Conservation (phyloP, 2,329 filamentous ascomycete genomes). For the Fusarium irregulare region DNA sequence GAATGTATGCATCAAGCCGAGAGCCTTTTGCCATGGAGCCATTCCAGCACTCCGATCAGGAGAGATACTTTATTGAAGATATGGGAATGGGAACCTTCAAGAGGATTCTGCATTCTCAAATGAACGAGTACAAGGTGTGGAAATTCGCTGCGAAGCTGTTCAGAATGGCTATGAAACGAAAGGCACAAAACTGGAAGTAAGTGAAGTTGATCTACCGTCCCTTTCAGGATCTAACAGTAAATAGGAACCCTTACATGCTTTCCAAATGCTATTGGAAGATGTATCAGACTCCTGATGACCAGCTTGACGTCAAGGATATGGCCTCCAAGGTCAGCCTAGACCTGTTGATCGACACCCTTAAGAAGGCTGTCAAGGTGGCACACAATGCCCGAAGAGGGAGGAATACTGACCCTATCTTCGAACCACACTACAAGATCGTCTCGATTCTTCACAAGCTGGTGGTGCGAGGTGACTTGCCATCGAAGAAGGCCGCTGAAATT, state of each 20-base stretch:
- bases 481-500: conserved; percentile 63
- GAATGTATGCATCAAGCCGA: conserved; percentile 70
- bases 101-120: conserved; percentile 64
- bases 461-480: conserved; percentile 59
- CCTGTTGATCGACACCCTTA: conserved; percentile 61
- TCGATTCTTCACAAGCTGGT: conserved; percentile 86
- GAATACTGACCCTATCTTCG: conserved; percentile 80
- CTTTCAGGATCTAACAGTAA: conserved; percentile 41
- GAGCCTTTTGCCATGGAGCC: conserved; percentile 73
- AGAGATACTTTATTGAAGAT: conserved; percentile 66
- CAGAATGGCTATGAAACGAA: conserved; percentile 64
- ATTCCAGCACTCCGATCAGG: conserved; percentile 66
- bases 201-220: conserved; percentile 36
- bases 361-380: conserved; percentile 63
- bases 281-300: conserved; percentile 62
- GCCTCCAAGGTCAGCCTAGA: conserved; percentile 49
- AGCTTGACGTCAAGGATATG: conserved; percentile 58
- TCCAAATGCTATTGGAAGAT: conserved; percentile 74
- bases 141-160: conserved; percentile 69
- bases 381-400: conserved; percentile 65
- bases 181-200: conserved; percentile 68
- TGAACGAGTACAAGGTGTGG: conserved; percentile 71
- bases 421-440: conserved; percentile 93
- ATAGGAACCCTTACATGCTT: conserved; percentile 68
- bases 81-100: conserved; percentile 63